Evolutionary conservation across 176 grass and related monocot genomes (phyloP), one percentile per base, ranked within the genome.

Genomic region (Oryza nivara): DNA sequence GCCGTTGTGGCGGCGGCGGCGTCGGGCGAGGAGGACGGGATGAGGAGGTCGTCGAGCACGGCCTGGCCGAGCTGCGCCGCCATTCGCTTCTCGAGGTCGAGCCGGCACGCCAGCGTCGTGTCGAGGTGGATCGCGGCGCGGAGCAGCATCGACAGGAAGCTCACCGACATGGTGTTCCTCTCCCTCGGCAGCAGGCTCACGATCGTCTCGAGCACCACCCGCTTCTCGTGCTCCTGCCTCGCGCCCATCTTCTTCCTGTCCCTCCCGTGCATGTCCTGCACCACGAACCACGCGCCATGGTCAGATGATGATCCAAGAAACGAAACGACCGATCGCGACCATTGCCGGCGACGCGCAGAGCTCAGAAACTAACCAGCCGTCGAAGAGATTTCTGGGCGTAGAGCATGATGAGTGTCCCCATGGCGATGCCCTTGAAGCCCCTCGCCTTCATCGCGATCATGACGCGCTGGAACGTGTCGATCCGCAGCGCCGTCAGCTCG

Each of bases 361-460:
- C 26, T 85, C 32, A 44, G 6, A 3, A 58, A 51, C 68, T 89
- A 69, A 95, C 93, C 93, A 98, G 85, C 44, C 89, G 92, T 72
- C 96, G 81, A 22, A 98, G 87, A 26, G 93, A 92, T n/a, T 98
- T 95, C 60, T 95, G 96, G 8, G 93, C 96, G 5, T 98, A 98
- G 70, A 98, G 89, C 96, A 93, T 98, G 82, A 98, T 88, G 15
- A 94, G 76, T 0, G 93, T 94, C 7, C 91, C 96, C 69, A 95
- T 82, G 34, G 88, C 96, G 65, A 93, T 86, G 76, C 94, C 91
- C 46, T 88, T 92, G 83, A 94, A 94, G 41, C 93, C 93, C 25
- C 86, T 90, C 0, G 83, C 85, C 81, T 95, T 98, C 91, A 98
- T 98, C 26, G 93, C 96, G 11, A 92, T 77, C 66, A 95, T 74